Conservation (phyloP, 176 grass and related monocot species). For the Chrysopogon serrulatus region DNA sequence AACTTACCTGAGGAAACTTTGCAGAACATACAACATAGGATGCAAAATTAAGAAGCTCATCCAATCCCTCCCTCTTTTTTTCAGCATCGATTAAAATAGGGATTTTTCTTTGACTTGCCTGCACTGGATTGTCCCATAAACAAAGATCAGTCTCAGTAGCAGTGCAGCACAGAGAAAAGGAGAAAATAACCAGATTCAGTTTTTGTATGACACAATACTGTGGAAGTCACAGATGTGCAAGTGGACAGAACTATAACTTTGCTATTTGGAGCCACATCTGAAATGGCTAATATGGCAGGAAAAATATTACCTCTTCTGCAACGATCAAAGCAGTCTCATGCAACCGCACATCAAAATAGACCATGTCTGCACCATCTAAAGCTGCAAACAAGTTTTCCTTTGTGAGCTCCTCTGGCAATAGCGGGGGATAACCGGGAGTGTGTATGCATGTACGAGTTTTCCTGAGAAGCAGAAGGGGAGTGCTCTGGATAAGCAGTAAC, state of each 20-base stretch:
- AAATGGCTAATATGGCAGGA: neutral
- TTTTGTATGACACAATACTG: neutral
- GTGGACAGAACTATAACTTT: neutral
- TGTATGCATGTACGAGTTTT: slow-evolving; percentile 97
- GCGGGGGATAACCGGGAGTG: slow-evolving; percentile 72
- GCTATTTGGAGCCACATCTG: neutral
- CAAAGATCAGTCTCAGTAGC: slow-evolving; percentile 34
- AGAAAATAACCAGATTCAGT: neutral
- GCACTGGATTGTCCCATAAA: slow-evolving; percentile 68
- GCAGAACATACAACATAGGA: slow-evolving; percentile 80
- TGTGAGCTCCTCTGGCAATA: slow-evolving; percentile 74
- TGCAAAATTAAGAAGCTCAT: slow-evolving; percentile 77
- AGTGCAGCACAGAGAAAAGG: neutral
- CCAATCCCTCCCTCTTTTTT: slow-evolving; percentile 75
- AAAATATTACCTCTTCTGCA: slow-evolving; percentile 76
- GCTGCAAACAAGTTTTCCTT: slow-evolving; percentile 59
- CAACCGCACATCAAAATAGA: slow-evolving; percentile 83
- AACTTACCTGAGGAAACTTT: slow-evolving; percentile 69
- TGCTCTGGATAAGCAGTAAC: neutral
- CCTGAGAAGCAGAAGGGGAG: slow-evolving; percentile 26
- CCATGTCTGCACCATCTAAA: slow-evolving; percentile 55
- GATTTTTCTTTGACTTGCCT: slow-evolving; percentile 90
- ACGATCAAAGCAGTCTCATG: slow-evolving; percentile 78
- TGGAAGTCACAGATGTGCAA: neutral
- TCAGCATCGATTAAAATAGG: slow-evolving; percentile 79